phyloP scores from a whole-genome alignment of 306 rosid genomes.

The Vigna unguiculata region DNA sequence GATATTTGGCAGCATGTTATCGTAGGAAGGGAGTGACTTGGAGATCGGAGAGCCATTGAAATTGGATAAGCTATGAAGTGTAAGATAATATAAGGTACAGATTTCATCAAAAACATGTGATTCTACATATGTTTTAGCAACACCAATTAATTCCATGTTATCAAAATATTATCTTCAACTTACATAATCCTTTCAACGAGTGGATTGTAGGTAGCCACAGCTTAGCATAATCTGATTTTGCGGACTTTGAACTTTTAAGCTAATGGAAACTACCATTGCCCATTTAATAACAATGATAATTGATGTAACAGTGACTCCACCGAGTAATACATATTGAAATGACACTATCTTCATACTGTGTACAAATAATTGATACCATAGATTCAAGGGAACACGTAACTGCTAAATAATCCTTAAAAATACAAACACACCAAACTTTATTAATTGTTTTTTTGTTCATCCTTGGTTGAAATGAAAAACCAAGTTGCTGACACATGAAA shows the following conservation, averaged over 20 bases:
- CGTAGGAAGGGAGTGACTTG: slow-evolving; percentile 39
- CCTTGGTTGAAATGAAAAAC: background rate
- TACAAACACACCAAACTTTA: background rate
- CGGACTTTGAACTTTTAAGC: background rate
- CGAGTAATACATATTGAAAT: background rate
- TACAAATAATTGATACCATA: no score
- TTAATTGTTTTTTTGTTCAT: background rate
- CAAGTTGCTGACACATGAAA: background rate
- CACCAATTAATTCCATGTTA: slow-evolving; percentile 36
- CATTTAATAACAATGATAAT: background rate
- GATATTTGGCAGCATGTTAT: slow-evolving; percentile 43
- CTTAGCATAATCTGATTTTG: slow-evolving; percentile 20
- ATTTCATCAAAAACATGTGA: slow-evolving; percentile 47
- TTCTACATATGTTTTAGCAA: background rate
- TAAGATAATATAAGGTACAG: slow-evolving; percentile 37
- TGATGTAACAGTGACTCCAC: no score
- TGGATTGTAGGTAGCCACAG: slow-evolving; percentile 48
- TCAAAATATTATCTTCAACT: slow-evolving; percentile 49
- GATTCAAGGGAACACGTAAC: background rate
- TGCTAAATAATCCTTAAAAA: background rate
- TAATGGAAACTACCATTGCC: background rate
- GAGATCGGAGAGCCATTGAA: slow-evolving; percentile 46
- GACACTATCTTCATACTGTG: no score
- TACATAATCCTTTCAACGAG: slow-evolving; percentile 29
- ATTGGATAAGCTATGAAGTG: slow-evolving; percentile 43